Conservation (phyloP, 345 rosid genomes). For the Dipteronia sinensis region DNA sequence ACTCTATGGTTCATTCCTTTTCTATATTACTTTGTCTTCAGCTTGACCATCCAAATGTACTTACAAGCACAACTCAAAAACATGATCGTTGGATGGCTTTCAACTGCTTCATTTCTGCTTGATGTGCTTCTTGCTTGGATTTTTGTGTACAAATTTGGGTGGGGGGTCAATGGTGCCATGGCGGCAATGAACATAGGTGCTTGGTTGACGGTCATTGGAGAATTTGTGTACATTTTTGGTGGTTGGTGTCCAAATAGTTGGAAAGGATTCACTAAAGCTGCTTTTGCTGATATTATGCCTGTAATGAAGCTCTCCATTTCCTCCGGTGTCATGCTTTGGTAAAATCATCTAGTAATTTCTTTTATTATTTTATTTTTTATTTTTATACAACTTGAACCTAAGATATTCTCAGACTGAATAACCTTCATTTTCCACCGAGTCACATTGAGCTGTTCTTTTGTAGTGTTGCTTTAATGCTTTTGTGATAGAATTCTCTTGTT, state of each 20-base stretch:
- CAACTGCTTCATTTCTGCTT: slow-evolving; percentile 29
- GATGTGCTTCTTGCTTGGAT: slow-evolving; percentile 45
- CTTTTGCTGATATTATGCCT: slow-evolving; percentile 30
- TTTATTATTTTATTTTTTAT: background rate
- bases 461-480: no score
- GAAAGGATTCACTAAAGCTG: slow-evolving; percentile 34
- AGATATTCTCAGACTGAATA: no score
- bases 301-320: slow-evolving; percentile 33
- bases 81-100: slow-evolving; percentile 44
- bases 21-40: slow-evolving; percentile 37
- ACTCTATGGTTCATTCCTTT: slow-evolving; percentile 59
- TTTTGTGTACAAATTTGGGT: slow-evolving; percentile 37
- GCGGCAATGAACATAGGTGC: slow-evolving; percentile 25
- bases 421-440: no score
- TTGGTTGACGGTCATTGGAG: no score
- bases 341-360: background rate
- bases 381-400: no score
- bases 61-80: slow-evolving; percentile 61
- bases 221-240: slow-evolving; percentile 16
- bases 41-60: slow-evolving; percentile 54
- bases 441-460: no score
- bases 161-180: slow-evolving; percentile 59
- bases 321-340: slow-evolving; percentile 44
- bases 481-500: no score
- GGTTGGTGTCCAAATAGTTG: slow-evolving; percentile 40